Evolutionary conservation across 768 basidiomycete genomes (phyloP), one percentile per base, ranked within the genome.

Genomic region (Naematelia aurantialba): DNA sequence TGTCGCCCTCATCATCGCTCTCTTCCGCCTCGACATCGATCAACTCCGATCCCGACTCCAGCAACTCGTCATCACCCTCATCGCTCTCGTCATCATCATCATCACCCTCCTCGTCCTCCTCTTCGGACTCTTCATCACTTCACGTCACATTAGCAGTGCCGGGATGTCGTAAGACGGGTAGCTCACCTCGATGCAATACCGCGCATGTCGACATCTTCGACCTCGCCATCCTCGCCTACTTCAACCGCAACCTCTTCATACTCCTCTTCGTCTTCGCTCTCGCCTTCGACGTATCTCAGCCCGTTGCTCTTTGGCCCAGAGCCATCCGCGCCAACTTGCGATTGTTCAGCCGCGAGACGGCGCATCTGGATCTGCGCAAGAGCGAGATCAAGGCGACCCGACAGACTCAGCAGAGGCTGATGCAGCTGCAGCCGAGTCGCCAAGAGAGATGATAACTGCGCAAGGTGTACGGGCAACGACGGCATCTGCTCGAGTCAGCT

Each of bases 321-420:
- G 10, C 56, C 45, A 12, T 65, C 58, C 12, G 56, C 50, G 45
- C 56, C 22, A 5, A 81, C 80, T 52, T 74, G 71, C 75, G 45
- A 76, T 72, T 69, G 79, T 74, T 60, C 87, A 11, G 84, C 83
- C 13, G 81, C 79, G n/a, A 88, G 85, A 26, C 88, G 84, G 21
- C 93, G 85, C 79, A 92, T 83, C 74, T 93, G 89, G 56, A 97
- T 88, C 73, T 98, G 96, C 0, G 91, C 88, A 50, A 97, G 82
- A 22, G 96, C 89, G 81, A 92, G 89, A 72, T 97, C 94, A 26
- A 98, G 81, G 57, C 91, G 85, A 25, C 96, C 96, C 59, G 85
- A 89, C 44, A 99, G 81, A 1, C 88, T 85, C 10, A 93, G 81
- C 19, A 99, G 81, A 58, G 86, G 89, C 62, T 91, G 87, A 62